Percentiles rank a stretch among this genome's conserved stretches.
Evolutionary conservation across 192 early-diverging fungal genomes (phyloP).

Genomic region (Backusella macrospora): DNA sequence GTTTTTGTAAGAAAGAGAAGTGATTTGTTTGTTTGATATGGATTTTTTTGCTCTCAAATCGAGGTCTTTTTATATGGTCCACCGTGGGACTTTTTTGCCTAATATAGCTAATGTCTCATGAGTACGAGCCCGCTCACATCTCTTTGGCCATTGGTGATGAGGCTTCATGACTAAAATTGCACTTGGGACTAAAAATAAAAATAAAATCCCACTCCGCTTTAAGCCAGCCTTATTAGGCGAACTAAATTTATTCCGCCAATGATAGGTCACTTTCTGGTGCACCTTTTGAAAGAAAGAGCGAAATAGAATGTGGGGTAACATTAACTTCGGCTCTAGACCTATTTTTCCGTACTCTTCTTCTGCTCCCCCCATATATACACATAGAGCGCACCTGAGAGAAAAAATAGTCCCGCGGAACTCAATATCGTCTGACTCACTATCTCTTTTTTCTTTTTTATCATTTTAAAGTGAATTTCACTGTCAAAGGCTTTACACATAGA

Average conservation of each 20-base stretch:
- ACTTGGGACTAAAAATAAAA: conserved; percentile 9
- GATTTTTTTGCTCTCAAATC: conserved; percentile 14
- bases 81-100: conserved; percentile 6
- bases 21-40: not conserved
- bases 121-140: not conserved
- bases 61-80: not conserved
- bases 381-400: not conserved
- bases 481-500: too few species aligned
- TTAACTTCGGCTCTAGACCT: not conserved
- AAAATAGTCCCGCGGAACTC: not conserved
- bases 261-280: not conserved
- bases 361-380: conserved; percentile 1
- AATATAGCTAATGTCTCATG: conserved; percentile 8
- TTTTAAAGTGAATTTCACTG: not conserved
- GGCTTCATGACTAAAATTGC: not conserved
- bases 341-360: too few species aligned
- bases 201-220: not conserved
- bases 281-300: conserved; percentile 9
- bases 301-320: conserved; percentile 10
- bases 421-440: not conserved
- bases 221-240: not conserved
- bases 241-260: conserved; percentile 11
- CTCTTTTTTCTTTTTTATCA: not conserved
- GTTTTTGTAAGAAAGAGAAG: not conserved
- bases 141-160: not conserved